Evolutionary conservation across 208 protist species (phyloP).

Genomic region (Trypanosoma brucei): DNA sequence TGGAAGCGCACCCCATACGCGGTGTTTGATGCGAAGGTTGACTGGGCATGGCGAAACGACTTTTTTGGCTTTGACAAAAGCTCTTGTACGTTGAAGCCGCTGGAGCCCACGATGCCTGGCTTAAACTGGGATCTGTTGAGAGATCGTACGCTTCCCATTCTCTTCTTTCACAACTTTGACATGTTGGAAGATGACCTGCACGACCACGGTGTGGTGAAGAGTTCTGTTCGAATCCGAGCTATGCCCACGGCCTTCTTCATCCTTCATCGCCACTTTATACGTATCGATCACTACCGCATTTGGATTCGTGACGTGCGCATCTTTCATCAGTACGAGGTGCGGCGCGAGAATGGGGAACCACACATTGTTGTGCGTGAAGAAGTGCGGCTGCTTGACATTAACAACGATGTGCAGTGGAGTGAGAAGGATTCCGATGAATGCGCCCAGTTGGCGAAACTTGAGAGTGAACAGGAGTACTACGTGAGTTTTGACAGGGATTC

Average conservation of each 20-base stretch:
- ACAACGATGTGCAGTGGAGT: constrained; percentile 30
- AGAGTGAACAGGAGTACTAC: constrained; percentile 27
- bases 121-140: constrained; percentile 79
- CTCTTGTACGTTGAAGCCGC: constrained; percentile 15
- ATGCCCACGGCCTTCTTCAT: constrained; percentile 77
- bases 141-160: constrained; percentile 53
- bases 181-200: constrained; percentile 84
- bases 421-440: constrained; percentile 30
- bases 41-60: constrained; percentile 84
- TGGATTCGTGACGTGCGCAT: constrained; percentile 74
- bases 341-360: constrained; percentile 23
- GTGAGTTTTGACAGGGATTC: constrained; percentile 8
- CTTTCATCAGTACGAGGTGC: constrained; percentile 67
- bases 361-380: constrained; percentile 70
- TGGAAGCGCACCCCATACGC: constrained; percentile 50
- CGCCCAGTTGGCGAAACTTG: constrained; percentile 23
- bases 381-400: constrained; percentile 29
- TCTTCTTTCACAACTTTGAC: constrained; percentile 67
- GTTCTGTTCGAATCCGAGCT: constrained; percentile 65
- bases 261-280: constrained; percentile 68
- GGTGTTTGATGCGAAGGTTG: constrained; percentile 62
- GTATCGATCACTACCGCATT: constrained; percentile 46
- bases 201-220: constrained; percentile 58
- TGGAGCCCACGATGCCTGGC: constrained; percentile 30
- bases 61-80: constrained; percentile 46